A percentile compares a stretch with the other conserved stretches of the same genome.
Conservation (phyloP, 352 stramenopile genomes). For the Discostella stelligera region DNA sequence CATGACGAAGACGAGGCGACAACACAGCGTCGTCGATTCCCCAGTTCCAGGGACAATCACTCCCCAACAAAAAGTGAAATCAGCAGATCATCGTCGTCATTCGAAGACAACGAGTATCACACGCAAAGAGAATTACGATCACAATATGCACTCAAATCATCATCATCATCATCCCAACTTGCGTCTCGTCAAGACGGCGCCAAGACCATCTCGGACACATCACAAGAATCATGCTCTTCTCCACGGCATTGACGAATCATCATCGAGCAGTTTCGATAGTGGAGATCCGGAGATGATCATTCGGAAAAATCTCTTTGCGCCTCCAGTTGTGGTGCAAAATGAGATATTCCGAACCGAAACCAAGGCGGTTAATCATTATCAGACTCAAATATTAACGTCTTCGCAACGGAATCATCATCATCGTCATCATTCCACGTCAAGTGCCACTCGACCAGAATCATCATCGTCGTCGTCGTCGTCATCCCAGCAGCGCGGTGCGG, state of each 20-base stretch:
- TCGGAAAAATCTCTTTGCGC: constrained; percentile 25
- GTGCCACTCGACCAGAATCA: not conserved
- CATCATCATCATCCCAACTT: constrained; percentile 8
- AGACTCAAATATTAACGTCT: not conserved
- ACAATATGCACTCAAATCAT: not conserved
- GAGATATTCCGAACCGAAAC: constrained; percentile 22
- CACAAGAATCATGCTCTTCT: constrained; percentile 13
- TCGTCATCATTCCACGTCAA: not conserved
- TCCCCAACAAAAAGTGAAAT: constrained; percentile 5
- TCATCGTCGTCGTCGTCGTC: constrained; percentile 3
- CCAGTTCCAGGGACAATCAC: constrained; percentile 1
- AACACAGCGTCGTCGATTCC: not conserved
- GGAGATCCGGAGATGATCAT: constrained; percentile 16
- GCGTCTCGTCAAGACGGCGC: constrained; percentile 18
- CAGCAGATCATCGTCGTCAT: not conserved
- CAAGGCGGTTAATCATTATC: constrained; percentile 8
- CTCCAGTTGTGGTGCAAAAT: constrained; percentile 12
- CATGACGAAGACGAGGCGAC: not conserved
- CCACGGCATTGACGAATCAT: not conserved
- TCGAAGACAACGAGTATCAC: not conserved
- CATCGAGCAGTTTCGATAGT: constrained; percentile 2
- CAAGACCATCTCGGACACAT: constrained; percentile 4
- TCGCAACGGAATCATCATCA: constrained; percentile 2
- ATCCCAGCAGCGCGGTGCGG: not conserved
- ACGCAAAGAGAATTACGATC: not conserved